Percentiles rank a stretch among this genome's conserved stretches.
Evolutionary conservation across 2,329 filamentous ascomycete genomes (phyloP).

Genomic region (Nakataea oryzae): DNA sequence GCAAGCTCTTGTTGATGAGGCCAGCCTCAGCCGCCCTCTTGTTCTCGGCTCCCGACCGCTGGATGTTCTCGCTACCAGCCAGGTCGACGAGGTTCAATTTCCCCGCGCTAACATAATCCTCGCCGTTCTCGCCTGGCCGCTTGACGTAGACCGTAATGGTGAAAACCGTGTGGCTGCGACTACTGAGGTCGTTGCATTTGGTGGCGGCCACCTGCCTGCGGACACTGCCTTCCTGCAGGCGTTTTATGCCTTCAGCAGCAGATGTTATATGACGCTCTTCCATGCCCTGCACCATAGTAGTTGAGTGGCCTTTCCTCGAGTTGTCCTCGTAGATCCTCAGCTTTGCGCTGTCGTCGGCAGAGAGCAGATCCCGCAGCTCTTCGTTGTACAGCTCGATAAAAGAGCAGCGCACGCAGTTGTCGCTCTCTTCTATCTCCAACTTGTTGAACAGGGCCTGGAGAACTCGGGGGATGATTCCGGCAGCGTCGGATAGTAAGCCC

Average conservation of each 20-base stretch:
- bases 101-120: slow-evolving; percentile 82
- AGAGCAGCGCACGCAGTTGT: slow-evolving; percentile 91
- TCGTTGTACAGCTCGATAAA: slow-evolving; percentile 99
- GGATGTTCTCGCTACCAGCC: slow-evolving; percentile 95
- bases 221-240: slow-evolving; percentile 80
- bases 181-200: slow-evolving; percentile 98
- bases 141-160: slow-evolving; percentile 91
- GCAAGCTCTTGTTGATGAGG: slow-evolving; percentile 92
- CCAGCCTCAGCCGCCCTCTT: slow-evolving; percentile 94
- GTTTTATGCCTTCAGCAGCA: slow-evolving; percentile 75
- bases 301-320: slow-evolving; percentile 71
- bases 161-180: slow-evolving; percentile 93
- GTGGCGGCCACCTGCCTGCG: slow-evolving; percentile 97
- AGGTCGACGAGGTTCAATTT: slow-evolving; percentile 96
- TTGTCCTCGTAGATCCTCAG: slow-evolving; percentile 94
- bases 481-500: slow-evolving; percentile 78
- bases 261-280: slow-evolving; percentile 89
- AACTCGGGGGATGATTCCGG: slow-evolving; percentile 90
- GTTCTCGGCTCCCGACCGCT: slow-evolving; percentile 93
- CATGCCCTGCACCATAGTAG: slow-evolving; percentile 92
- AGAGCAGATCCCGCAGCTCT: slow-evolving; percentile 81
- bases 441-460: slow-evolving; percentile 79
- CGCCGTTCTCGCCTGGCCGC: slow-evolving; percentile 67
- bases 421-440: slow-evolving; percentile 65
- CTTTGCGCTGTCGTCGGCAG: slow-evolving; percentile 71